Conservation (phyloP, 257 asterid species). For the Solanum corneliomulleri region DNA sequence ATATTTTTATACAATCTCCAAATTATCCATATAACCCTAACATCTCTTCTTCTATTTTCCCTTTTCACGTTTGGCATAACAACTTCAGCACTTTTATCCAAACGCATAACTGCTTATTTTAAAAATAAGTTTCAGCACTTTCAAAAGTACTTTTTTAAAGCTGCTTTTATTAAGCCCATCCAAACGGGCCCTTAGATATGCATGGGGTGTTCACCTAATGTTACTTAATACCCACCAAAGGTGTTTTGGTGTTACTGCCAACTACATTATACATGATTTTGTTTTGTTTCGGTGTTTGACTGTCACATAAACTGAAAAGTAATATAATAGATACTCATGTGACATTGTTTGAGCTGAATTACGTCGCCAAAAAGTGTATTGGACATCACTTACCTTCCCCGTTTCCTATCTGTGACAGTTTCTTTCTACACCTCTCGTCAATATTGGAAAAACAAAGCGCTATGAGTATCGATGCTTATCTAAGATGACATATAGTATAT, state of each 20-base stretch:
- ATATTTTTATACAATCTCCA: too few relatives aligned
- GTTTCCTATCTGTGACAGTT: not conserved
- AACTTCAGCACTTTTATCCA: too few relatives aligned
- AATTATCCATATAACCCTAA: too few relatives aligned
- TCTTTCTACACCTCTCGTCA: not conserved
- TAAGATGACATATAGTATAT: not conserved
- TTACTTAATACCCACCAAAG: not conserved
- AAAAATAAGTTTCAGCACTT: too few relatives aligned
- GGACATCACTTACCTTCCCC: not conserved
- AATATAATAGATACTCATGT: not conserved
- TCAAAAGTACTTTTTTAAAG: too few relatives aligned
- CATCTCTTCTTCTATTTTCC: too few relatives aligned
- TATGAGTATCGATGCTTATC: not conserved
- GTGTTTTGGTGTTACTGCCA: not conserved
- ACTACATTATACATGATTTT: not conserved
- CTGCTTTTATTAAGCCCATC: too few relatives aligned
- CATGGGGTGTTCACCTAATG: not conserved
- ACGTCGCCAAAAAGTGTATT: not conserved
- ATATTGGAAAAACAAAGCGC: too few relatives aligned
- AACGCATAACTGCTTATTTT: too few relatives aligned
- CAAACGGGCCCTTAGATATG: not conserved
- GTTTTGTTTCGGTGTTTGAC: not conserved
- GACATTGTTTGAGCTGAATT: not conserved
- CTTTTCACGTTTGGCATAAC: too few relatives aligned
- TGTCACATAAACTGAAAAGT: not conserved